These are phyloP conservation scores for Septoria linicola DNA, from an alignment of 2,329 filamentous ascomycete genomes.

Conservation along the genomic window DNA sequence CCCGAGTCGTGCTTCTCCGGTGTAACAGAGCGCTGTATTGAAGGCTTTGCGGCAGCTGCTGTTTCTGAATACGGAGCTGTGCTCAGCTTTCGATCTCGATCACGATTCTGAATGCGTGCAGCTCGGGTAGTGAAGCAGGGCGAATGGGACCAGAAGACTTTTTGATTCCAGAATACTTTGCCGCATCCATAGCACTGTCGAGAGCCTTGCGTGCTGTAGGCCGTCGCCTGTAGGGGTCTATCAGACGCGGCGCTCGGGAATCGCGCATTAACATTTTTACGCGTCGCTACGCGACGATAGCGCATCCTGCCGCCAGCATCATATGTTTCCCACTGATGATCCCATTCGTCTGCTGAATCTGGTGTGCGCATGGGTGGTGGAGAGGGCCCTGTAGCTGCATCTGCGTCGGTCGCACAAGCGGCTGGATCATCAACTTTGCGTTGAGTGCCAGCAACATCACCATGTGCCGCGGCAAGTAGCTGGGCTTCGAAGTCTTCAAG, in stretches of 20 bases:
- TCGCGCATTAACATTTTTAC: too few relatives aligned
- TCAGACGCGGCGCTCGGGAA: too few relatives aligned
- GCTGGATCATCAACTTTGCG: too few relatives aligned
- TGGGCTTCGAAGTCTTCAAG: conserved; percentile 2
- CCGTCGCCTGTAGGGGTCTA: background rate
- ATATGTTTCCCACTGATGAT: too few relatives aligned
- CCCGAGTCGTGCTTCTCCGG: conserved; percentile 4
- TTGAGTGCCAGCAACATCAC: too few relatives aligned
- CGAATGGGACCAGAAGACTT: conserved; percentile 5
- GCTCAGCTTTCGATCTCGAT: too few relatives aligned
- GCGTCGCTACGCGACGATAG: too few relatives aligned
- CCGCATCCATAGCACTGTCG: conserved; percentile 10
- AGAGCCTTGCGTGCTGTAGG: background rate
- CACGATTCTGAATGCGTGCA: background rate
- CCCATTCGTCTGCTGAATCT: too few relatives aligned
- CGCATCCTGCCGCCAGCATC: too few relatives aligned
- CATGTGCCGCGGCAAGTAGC: conserved; percentile 6
- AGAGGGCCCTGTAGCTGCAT: too few relatives aligned
- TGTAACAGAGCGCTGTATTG: background rate
- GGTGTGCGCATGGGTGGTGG: too few relatives aligned
- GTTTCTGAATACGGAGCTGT: background rate
- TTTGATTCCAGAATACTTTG: background rate
- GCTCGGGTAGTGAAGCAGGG: conserved; percentile 6
- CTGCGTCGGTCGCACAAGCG: too few relatives aligned
- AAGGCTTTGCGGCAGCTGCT: background rate